A percentile compares a stretch with the other conserved stretches of the same genome.
Conservation (phyloP, 148 eudicot species). For the Vaccinium corymbosum region DNA sequence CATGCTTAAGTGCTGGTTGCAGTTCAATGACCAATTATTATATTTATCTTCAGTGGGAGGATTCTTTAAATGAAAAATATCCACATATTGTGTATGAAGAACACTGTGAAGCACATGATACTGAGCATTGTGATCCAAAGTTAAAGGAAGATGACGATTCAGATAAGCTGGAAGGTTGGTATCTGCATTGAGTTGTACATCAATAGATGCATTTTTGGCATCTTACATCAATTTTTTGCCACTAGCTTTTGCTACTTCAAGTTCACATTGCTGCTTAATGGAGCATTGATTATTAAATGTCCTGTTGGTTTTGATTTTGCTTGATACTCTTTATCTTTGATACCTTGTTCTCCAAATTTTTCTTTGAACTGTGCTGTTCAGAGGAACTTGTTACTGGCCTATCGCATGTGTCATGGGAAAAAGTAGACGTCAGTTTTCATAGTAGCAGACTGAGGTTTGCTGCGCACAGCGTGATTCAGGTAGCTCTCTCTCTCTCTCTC, state of each 20-base stretch:
- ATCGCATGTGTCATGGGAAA: constrained; percentile 93
- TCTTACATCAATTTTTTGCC: background rate
- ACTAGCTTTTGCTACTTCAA: constrained; percentile 2
- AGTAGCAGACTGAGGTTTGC: constrained; percentile 63
- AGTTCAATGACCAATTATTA: constrained; percentile 21
- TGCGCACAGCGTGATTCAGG: constrained; percentile 96
- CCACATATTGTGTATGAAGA: constrained; percentile 60
- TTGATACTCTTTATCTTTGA: background rate
- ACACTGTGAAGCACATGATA: constrained; percentile 43
- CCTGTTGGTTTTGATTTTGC: constrained; percentile 16
- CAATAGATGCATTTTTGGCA: background rate
- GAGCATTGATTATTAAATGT: background rate
- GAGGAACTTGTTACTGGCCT: constrained; percentile 82
- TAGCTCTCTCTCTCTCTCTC: constrained; percentile 28
- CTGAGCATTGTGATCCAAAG: constrained; percentile 26
- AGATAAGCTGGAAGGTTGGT: constrained; percentile 41
- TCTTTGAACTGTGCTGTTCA: constrained; percentile 30
- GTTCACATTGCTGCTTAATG: background rate
- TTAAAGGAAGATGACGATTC: constrained; percentile 21
- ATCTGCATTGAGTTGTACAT: background rate
- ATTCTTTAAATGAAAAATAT: constrained; percentile 44
- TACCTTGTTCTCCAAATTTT: background rate
- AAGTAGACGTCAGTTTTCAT: constrained; percentile 96
- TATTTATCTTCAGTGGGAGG: constrained; percentile 41
- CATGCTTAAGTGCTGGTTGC: constrained; percentile 7